Evolutionary conservation across 768 basidiomycete species (phyloP).

Genomic region (Lyophyllum atratum): DNA sequence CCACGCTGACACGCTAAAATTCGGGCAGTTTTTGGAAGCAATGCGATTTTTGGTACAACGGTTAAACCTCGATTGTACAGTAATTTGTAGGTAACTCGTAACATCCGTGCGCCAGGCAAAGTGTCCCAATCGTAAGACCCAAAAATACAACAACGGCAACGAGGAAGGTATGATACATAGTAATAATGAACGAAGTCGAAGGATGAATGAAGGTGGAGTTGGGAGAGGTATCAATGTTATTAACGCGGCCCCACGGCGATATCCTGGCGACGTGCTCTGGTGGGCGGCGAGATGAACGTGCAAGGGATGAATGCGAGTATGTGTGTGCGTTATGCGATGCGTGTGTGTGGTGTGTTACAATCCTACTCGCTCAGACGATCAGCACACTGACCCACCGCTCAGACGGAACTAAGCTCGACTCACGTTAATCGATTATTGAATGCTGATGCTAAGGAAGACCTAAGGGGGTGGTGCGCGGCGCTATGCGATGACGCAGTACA

Average conservation of each 20-base stretch:
- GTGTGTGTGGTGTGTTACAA: not conserved
- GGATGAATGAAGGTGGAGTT: not conserved
- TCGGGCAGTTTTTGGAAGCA: not conserved
- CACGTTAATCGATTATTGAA: not conserved
- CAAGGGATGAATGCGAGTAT: not conserved
- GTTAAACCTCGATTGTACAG: not conserved
- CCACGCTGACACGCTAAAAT: not conserved
- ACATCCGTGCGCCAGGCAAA: not conserved
- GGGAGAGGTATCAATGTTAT: not conserved
- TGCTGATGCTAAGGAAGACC: not conserved
- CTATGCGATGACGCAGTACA: conserved; percentile 1
- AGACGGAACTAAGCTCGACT: not conserved
- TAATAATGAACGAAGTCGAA: not conserved
- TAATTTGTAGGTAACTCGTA: too few relatives aligned
- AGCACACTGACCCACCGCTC: not conserved
- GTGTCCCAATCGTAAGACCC: not conserved
- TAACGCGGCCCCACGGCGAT: not conserved
- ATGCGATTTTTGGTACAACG: not conserved
- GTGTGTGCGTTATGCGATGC: not conserved
- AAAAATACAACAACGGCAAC: too few relatives aligned
- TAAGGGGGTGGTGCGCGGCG: not conserved
- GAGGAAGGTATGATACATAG: too few relatives aligned
- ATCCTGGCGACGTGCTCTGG: not conserved
- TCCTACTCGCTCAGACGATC: not conserved
- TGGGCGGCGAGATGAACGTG: not conserved